Evolutionary conservation across 2,329 filamentous ascomycete genomes (phyloP), one percentile per base, ranked within the genome.

Genomic region (Talaromyces piceae): DNA sequence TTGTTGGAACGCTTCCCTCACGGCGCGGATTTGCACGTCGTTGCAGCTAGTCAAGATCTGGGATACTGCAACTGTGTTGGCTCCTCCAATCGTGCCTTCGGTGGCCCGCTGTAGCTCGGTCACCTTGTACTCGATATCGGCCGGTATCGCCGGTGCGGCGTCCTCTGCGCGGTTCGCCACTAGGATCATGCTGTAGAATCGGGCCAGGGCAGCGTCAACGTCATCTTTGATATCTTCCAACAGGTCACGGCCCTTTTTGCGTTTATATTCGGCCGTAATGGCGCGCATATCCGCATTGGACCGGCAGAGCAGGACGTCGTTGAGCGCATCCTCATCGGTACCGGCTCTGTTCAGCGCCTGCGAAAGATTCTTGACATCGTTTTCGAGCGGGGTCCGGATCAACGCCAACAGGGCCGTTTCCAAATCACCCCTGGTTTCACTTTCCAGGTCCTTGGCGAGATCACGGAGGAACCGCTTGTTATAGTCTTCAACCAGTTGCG

Each of bases 221-320:
- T 97, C 91, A 18, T 78, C 80, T 57, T 82, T 82, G 57, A 97
- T 81, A 49, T 87, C 86, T 9, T 75, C 72, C 60, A 91, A 84
- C 1, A 97, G 79, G 13, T 78, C 76, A 18, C 78, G 78, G 31
- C 75, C 73, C 72, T 84, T 90, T 0, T 78, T 81, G 13, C 78
- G 78, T 41, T 84, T 78, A 66, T 95, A 97, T 16, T 82, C 79
- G 44, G 75, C 69, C 72, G 93, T 95, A 75, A 98, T 96, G 31
- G 88, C 88, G 49, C 81, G 78, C 31, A 98, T 75, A 61, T 97
- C 91, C 27, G 90, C 89, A 62, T 97, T 97, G 27, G 83, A 87
- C 31, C 91, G 81, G 6, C 83, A 79, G 3, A 96, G 79, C 2
- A 97, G 77, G 5, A 95, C 79, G 59, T 97, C 91, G 66, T 95